These are phyloP conservation scores for Podospora pseudocomata DNA, from an alignment of 495 filamentous ascomycete species.

Conservation along the genomic window DNA sequence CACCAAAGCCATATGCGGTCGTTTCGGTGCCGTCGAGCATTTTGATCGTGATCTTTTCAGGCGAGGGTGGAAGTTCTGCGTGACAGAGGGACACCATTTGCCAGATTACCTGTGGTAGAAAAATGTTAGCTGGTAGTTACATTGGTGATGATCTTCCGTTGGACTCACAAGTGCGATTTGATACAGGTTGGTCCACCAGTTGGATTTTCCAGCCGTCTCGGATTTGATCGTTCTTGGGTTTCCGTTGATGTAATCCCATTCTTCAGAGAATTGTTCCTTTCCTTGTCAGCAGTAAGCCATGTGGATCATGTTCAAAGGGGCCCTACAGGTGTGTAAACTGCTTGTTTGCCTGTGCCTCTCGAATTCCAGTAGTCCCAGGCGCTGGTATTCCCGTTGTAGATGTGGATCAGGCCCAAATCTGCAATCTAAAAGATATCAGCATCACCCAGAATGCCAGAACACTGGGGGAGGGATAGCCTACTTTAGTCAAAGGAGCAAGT, in stretches of 20 bases:
- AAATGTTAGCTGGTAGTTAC: too few relatives aligned
- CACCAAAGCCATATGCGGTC: slow-evolving; percentile 9
- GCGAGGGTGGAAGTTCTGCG: neutral
- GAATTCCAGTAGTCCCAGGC: neutral
- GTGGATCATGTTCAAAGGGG: neutral
- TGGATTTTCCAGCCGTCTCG: slow-evolving; percentile 15
- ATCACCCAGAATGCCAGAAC: neutral
- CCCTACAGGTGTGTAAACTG: neutral
- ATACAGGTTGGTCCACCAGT: slow-evolving; percentile 19
- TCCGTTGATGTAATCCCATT: slow-evolving; percentile 18
- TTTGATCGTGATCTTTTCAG: neutral
- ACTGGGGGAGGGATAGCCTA: neutral
- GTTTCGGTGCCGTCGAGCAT: slow-evolving; percentile 1
- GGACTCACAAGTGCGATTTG: slow-evolving; percentile 5
- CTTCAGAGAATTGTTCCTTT: slow-evolving; percentile 17
- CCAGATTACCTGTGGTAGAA: slow-evolving; percentile 4
- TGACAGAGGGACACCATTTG: slow-evolving; percentile 10
- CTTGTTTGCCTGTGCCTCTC: slow-evolving; percentile 3
- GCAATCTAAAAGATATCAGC: slow-evolving; percentile 5
- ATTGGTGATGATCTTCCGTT: neutral
- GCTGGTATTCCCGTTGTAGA: neutral
- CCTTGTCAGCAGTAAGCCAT: neutral
- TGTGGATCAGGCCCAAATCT: slow-evolving; percentile 11
- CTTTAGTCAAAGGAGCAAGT: slow-evolving; percentile 7
- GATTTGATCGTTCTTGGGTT: neutral